phyloP scores from a whole-genome alignment of 805 yeast genomes.

The Teunomyces tritomae region DNA sequence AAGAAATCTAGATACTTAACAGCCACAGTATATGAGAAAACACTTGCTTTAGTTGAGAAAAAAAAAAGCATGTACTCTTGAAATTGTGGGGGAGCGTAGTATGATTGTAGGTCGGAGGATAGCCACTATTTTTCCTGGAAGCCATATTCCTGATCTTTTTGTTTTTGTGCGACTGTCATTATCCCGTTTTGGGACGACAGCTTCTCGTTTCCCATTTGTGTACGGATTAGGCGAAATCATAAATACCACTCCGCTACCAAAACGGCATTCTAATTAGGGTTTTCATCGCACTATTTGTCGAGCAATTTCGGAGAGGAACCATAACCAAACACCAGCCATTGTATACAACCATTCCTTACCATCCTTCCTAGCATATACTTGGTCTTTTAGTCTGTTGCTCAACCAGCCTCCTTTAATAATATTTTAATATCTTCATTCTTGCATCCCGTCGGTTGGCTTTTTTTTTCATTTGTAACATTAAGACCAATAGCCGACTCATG shows the following conservation, averaged over 20 bases:
- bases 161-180: neutral
- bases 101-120: neutral
- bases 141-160: neutral
- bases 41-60: too few species aligned
- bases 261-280: constrained; percentile 1
- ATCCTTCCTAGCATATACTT: neutral
- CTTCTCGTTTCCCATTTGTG: constrained; percentile 1
- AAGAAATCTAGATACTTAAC: neutral
- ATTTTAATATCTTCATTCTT: neutral
- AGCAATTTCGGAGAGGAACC: neutral
- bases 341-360: neutral
- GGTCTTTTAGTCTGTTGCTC: neutral
- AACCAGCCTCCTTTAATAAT: neutral
- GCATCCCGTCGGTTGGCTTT: neutral
- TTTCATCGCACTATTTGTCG: constrained; percentile 1
- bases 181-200: neutral
- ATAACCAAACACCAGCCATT: constrained; percentile 1
- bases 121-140: neutral
- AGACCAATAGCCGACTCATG: constrained; percentile 1
- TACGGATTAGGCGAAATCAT: constrained; percentile 3
- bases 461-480: neutral
- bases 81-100: too few species aligned
- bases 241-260: constrained; percentile 2
- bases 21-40: too few species aligned
- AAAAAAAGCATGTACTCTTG: too few species aligned